These are phyloP conservation scores for Artemisia tridentata DNA, from an alignment of 129 eudicot genomes.

Conservation along the genomic window DNA sequence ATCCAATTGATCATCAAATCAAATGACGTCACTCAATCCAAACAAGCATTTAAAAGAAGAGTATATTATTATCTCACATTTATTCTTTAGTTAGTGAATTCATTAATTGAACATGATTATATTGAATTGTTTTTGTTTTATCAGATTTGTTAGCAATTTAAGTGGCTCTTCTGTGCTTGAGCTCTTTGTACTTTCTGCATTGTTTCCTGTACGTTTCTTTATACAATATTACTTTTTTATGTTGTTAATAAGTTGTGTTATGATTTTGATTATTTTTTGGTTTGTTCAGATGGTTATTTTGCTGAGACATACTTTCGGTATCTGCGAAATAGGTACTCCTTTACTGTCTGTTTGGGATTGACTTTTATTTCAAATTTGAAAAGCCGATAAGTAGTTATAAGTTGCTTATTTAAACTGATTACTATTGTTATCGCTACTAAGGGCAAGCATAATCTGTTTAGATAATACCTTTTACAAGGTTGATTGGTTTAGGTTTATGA, in stretches of 20 bases:
- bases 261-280: constrained; percentile 12
- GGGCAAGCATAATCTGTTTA: no score
- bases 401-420: no score
- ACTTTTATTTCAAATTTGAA: no score
- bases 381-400: no score
- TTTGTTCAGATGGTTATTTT: constrained; percentile 51
- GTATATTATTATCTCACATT: constrained; percentile 23
- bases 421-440: no score
- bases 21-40: constrained; percentile 55
- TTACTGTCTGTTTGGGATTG: background rate
- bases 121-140: constrained; percentile 1
- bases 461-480: constrained; percentile 6
- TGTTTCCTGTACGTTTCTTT: constrained; percentile 49
- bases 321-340: constrained; percentile 31
- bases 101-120: background rate
- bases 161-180: constrained; percentile 87
- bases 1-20: constrained; percentile 30
- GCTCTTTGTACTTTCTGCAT: constrained; percentile 51
- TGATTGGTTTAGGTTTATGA: no score
- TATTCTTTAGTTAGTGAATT: background rate
- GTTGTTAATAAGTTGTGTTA: background rate
- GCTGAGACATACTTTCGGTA: constrained; percentile 52
- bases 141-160: constrained; percentile 91
- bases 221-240: background rate
- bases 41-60: constrained; percentile 83